Conservation (phyloP, 352 stramenopile genomes). For the Pythium chondricola region DNA sequence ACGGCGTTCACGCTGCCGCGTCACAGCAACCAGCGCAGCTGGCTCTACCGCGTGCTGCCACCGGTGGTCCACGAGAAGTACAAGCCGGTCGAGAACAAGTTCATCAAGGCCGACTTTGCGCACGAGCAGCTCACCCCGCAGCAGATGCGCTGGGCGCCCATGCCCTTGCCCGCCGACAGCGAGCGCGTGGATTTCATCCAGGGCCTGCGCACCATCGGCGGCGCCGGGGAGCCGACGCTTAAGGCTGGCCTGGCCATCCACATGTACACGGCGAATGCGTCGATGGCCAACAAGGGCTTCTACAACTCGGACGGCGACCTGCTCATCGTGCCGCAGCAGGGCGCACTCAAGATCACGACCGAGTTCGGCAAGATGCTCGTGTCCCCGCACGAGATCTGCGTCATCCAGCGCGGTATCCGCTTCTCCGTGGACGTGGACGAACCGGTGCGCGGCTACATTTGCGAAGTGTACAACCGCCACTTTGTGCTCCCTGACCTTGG, state of each 20-base stretch:
- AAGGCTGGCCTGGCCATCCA: conserved; percentile 93
- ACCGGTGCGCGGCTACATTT: conserved; percentile 89
- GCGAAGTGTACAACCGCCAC: conserved; percentile 95
- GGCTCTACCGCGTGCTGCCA: conserved; percentile 92
- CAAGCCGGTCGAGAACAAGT: conserved; percentile 33
- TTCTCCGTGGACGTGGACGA: conserved; percentile 89
- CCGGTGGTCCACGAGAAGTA: conserved; percentile 78
- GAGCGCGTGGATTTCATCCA: conserved; percentile 84
- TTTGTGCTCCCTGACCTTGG: conserved; percentile 94
- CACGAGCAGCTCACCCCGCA: conserved; percentile 76
- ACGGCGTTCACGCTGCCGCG: conserved; percentile 95
- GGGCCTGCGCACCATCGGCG: conserved; percentile 81
- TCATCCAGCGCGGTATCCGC: conserved; percentile 93
- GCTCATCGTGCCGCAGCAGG: conserved; percentile 92
- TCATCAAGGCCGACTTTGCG: conserved; percentile 65
- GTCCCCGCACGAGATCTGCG: conserved; percentile 89
- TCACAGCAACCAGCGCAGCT: conserved; percentile 83
- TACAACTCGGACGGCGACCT: conserved; percentile 97
- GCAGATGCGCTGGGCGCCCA: conserved; percentile 90
- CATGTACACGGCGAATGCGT: conserved; percentile 88
- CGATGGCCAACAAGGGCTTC: conserved; percentile 89
- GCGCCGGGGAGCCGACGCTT: conserved; percentile 81
- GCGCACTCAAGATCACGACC: conserved; percentile 88
- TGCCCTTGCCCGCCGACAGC: conserved; percentile 50
- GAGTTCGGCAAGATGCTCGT: conserved; percentile 90